Conservation (phyloP, 2,329 filamentous ascomycete genomes). For the Orbilia quercus region DNA sequence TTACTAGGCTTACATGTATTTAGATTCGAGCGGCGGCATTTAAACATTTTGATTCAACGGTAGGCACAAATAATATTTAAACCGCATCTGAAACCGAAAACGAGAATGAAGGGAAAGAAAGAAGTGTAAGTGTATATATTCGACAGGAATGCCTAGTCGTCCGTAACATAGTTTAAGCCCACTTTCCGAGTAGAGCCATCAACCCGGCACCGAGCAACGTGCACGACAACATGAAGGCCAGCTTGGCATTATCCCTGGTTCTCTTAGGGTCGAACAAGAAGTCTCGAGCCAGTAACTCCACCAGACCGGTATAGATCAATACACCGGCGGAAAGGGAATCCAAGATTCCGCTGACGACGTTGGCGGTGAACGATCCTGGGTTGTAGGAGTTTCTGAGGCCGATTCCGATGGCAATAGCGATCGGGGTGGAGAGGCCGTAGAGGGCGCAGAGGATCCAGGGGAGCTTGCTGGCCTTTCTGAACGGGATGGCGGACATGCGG, state of each 20-base stretch:
- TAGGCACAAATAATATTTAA: background rate
- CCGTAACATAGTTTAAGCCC: too few species aligned
- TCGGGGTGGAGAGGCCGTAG: constrained; percentile 78
- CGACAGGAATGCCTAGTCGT: too few species aligned
- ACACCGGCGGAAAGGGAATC: constrained; percentile 80
- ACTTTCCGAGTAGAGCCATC: constrained; percentile 80
- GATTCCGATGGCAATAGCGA: constrained; percentile 84
- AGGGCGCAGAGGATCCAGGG: constrained; percentile 71
- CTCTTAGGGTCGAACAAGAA: constrained; percentile 71
- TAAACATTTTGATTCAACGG: background rate
- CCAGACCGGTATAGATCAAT: constrained; percentile 80
- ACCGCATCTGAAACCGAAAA: too few species aligned
- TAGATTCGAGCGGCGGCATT: background rate
- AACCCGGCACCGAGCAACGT: constrained; percentile 71
- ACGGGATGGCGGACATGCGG: constrained; percentile 72
- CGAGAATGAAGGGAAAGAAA: background rate
- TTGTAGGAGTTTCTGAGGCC: constrained; percentile 78
- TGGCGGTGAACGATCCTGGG: constrained; percentile 75
- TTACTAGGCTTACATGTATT: constrained; percentile 1
- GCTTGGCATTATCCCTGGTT: constrained; percentile 64
- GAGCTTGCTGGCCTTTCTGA: constrained; percentile 58
- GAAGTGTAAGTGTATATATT: background rate
- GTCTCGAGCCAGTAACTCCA: constrained; percentile 82
- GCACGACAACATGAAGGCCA: constrained; percentile 68
- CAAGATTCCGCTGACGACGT: constrained; percentile 78